These are phyloP conservation scores for Phellinidium pouzarii DNA, from an alignment of 1,284 basidiomycete species.

Conservation along the genomic window DNA sequence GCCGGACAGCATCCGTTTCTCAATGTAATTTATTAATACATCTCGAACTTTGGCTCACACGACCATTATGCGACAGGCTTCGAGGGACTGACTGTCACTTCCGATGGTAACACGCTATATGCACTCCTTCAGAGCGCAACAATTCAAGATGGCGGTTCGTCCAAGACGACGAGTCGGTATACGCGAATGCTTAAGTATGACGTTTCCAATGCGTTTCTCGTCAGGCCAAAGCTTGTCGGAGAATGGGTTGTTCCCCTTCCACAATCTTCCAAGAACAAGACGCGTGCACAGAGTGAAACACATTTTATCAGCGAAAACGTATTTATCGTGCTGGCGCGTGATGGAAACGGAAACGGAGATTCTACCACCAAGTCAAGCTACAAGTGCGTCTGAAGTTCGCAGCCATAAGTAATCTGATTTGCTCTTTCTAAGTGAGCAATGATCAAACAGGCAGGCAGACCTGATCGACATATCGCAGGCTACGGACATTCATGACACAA, in stretches of 20 bases:
- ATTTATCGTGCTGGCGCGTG: conserved; percentile 55
- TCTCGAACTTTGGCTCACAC: neutral
- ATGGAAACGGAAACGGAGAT: conserved; percentile 55
- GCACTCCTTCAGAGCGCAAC: conserved; percentile 59
- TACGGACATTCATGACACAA: conserved; percentile 54
- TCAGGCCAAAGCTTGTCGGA: conserved; percentile 35
- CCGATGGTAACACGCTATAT: conserved; percentile 44
- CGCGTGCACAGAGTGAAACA: conserved; percentile 48
- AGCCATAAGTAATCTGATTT: neutral
- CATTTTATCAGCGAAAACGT: conserved; percentile 45
- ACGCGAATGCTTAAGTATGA: conserved; percentile 55
- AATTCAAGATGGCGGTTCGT: conserved; percentile 54
- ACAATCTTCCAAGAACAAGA: conserved; percentile 45
- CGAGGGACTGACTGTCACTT: conserved; percentile 54
- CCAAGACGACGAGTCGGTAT: conserved; percentile 40
- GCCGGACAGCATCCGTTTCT: too few species aligned
- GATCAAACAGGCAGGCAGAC: conserved; percentile 39
- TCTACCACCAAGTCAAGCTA: conserved; percentile 44
- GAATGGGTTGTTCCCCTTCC: conserved; percentile 64
- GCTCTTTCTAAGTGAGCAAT: neutral
- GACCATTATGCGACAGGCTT: conserved; percentile 39
- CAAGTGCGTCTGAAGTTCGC: conserved; percentile 34
- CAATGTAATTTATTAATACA: too few species aligned
- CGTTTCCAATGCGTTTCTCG: conserved; percentile 30
- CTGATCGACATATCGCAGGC: conserved; percentile 51